Percentiles rank a stretch among this genome's conserved stretches.
Conservation (phyloP, 2,329 filamentous ascomycete genomes). For the Mycosphaerelloides madeirae region DNA sequence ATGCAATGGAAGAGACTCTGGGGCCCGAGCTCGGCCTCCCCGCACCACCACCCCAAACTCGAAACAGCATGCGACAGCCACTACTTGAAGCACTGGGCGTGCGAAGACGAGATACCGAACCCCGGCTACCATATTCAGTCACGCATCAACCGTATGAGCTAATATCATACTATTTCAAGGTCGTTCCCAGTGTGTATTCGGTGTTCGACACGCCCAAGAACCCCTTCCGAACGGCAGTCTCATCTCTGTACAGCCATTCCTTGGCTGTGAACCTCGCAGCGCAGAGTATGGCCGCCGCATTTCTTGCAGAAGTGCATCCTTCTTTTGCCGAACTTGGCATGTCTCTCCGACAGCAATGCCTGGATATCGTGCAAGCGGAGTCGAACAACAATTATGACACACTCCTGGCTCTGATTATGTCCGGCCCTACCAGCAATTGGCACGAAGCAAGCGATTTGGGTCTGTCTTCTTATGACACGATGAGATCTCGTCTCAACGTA, state of each 20-base stretch:
- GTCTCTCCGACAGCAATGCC: constrained; percentile 21
- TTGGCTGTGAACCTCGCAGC: constrained; percentile 18
- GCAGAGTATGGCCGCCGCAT: constrained; percentile 25
- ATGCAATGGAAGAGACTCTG: too few species aligned
- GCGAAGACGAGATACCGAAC: constrained; percentile 3
- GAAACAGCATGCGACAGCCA: neutral
- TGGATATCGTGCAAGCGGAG: constrained; percentile 19
- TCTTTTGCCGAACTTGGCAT: constrained; percentile 20
- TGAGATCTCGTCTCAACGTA: constrained; percentile 21
- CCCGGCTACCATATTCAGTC: constrained; percentile 10
- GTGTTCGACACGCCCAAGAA: constrained; percentile 18
- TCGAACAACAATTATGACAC: constrained; percentile 18
- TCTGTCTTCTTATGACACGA: constrained; percentile 40
- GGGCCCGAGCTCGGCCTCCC: too few species aligned
- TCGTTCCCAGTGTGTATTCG: constrained; percentile 17
- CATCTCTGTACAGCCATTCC: constrained; percentile 16
- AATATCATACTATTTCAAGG: constrained; percentile 20
- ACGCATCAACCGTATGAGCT: constrained; percentile 17
- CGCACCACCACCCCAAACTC: neutral
- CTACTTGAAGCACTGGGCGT: constrained; percentile 16
- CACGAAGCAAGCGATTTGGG: constrained; percentile 54
- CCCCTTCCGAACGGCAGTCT: constrained; percentile 19
- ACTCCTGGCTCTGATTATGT: constrained; percentile 53
- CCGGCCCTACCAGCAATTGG: constrained; percentile 58
- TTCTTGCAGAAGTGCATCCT: constrained; percentile 22